Evolutionary conservation across 2,329 filamentous ascomycete species (phyloP), one percentile per base, ranked within the genome.

Genomic region (Exophiala spinifera): DNA sequence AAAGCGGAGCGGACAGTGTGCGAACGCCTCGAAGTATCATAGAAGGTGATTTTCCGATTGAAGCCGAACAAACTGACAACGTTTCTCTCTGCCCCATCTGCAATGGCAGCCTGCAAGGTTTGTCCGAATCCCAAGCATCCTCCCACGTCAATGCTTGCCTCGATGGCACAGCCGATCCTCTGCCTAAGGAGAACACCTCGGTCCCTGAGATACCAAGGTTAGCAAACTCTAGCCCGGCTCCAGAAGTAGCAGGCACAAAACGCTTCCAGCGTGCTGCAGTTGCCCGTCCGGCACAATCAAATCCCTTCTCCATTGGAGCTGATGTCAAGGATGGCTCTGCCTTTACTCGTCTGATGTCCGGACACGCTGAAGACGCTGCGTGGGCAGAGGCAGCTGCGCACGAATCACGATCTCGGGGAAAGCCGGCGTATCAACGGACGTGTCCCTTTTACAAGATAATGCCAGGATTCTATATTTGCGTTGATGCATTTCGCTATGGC

Each of bases 401-500:
- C 1, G 91, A 96, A 68, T 75, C 82, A 23, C 82, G 87, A 1
- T 85, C 91, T 2, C 82, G 89, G 37, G 92, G 94, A 19, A 94
- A 90, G 67, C 89, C 88, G 15, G 87, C 91, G 0, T 94, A 92
- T 65, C 82, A 92, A 66, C 83, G 94, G 46, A 96, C 90, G 0
- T 99, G 94, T 66, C 94, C 94, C 0, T 99, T 99, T 66, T 99
- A 99, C 76, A 99, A 99, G 71, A 96, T 97, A 60, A 86, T 99
- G 74, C 91, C 92, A 0, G 91, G 90, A 0, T 87, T 96, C 65
- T 89, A 81, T 60, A 95, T 97, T 49, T 95, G 90, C 54, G 94
- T 99, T 0, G 94, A 99, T 70, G 94, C 94, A 96, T 65, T 99
- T 66, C 85, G 92, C 17, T 99, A 97, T 66, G 94, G 94, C 1